Conservation (phyloP, 2,329 filamentous ascomycete genomes). For the Claviceps maximensis region DNA sequence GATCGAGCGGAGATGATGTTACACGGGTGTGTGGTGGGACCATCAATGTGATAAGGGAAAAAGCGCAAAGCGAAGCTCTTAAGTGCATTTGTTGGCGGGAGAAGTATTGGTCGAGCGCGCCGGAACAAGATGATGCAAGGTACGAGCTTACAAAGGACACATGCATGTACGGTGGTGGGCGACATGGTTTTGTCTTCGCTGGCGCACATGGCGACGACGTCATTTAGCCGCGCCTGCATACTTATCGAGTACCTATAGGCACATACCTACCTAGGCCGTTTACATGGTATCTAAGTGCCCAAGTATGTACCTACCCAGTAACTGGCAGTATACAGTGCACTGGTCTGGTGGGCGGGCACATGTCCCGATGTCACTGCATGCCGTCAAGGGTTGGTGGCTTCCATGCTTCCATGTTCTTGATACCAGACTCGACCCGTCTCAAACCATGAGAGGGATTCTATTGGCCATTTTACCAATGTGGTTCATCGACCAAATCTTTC, state of each 20-base stretch:
- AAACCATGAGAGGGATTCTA: not conserved
- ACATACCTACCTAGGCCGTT: too few species aligned
- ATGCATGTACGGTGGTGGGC: not conserved
- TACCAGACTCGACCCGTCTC: too few species aligned
- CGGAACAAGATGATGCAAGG: not conserved
- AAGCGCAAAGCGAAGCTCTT: not conserved
- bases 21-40: not conserved
- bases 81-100: not conserved
- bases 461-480: not conserved
- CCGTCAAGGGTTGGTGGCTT: too few species aligned
- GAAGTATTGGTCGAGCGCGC: not conserved
- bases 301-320: too few species aligned
- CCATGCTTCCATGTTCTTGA: not conserved
- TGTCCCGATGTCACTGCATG: too few species aligned
- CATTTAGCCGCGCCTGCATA: not conserved
- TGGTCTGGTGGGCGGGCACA: too few species aligned
- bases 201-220: slow-evolving; percentile 2
- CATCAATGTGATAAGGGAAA: too few species aligned
- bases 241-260: too few species aligned
- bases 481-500: not conserved
- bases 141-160: not conserved
- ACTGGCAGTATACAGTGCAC: too few species aligned
- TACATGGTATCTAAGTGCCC: too few species aligned
- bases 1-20: not conserved
- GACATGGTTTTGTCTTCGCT: not conserved